phyloP scores from a whole-genome alignment of 2,329 filamentous ascomycete genomes.

The Teratosphaeria zuluensis region DNA sequence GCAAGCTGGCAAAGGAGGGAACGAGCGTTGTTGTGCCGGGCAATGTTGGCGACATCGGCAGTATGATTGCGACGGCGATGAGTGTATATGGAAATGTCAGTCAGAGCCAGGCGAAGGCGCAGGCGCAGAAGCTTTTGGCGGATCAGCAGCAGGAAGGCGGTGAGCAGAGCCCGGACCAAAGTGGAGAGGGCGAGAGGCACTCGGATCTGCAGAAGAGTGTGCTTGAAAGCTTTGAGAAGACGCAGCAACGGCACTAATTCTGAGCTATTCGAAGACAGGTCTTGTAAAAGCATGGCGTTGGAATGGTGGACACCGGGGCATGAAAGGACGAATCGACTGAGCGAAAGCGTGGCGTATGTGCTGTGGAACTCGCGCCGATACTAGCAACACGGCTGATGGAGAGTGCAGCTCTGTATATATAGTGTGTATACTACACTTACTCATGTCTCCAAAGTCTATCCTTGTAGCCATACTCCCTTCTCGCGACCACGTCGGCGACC shows the following conservation, averaged over 20 bases:
- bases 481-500: too few species aligned
- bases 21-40: conserved; percentile 93
- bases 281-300: conserved; percentile 2
- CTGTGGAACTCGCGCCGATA: background rate
- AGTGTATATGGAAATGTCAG: conserved; percentile 92
- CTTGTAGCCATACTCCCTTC: too few species aligned
- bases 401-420: background rate
- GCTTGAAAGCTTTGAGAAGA: conserved; percentile 31
- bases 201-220: conserved; percentile 29
- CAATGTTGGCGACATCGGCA: conserved; percentile 89
- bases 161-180: conserved; percentile 2
- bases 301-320: background rate
- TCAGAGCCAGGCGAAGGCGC: conserved; percentile 59
- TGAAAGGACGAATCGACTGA: background rate
- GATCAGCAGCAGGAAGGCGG: background rate
- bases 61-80: conserved; percentile 94
- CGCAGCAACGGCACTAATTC: conserved; percentile 25
- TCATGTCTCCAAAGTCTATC: background rate
- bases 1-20: conserved; percentile 84
- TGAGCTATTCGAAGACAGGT: background rate
- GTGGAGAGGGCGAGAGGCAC: conserved; percentile 7
- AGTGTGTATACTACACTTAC: background rate
- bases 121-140: conserved; percentile 17
- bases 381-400: background rate
- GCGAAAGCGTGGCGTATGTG: background rate